A percentile compares a stretch with the other conserved stretches of the same genome.
Conservation (phyloP, 148 eudicot genomes). For the Oxyria digyna region DNA sequence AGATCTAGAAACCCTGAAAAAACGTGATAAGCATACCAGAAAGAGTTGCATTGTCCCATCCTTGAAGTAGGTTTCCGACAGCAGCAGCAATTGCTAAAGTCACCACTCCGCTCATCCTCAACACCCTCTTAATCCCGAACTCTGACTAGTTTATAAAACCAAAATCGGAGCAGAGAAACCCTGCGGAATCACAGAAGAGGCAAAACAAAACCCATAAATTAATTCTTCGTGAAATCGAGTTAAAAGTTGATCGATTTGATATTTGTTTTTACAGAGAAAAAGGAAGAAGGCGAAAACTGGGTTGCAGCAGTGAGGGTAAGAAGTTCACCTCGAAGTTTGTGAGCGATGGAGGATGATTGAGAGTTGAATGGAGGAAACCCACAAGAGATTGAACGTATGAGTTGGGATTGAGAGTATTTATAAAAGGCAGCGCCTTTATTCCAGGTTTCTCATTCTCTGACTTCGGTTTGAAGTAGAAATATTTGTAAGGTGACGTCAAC, state of each 20-base stretch:
- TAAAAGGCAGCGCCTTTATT: neutral
- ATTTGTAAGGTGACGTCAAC: neutral
- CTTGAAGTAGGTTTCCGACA: constrained; percentile 52
- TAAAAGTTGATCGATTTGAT: neutral
- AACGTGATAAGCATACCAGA: constrained; percentile 24
- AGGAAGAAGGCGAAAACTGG: neutral
- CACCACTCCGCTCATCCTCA: constrained; percentile 52
- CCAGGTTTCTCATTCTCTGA: neutral
- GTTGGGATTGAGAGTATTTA: too few relatives aligned
- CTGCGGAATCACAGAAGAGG: too few relatives aligned
- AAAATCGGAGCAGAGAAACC: neutral
- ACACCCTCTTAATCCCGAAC: neutral
- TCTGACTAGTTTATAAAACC: neutral
- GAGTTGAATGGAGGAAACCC: neutral
- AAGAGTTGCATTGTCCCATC: constrained; percentile 69
- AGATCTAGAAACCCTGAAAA: neutral
- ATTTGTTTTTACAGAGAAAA: neutral
- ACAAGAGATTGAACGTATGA: neutral
- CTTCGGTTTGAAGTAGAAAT: neutral
- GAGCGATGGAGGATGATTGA: neutral
- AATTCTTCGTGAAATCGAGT: neutral
- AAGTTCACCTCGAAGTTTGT: neutral
- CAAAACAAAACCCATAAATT: neutral
- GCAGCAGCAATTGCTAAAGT: constrained; percentile 55
- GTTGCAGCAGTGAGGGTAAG: neutral